Percentiles rank a stretch among this genome's conserved stretches.
Evolutionary conservation across 352 stramenopile genomes (phyloP).

Genomic region (Pythium monospermum): DNA sequence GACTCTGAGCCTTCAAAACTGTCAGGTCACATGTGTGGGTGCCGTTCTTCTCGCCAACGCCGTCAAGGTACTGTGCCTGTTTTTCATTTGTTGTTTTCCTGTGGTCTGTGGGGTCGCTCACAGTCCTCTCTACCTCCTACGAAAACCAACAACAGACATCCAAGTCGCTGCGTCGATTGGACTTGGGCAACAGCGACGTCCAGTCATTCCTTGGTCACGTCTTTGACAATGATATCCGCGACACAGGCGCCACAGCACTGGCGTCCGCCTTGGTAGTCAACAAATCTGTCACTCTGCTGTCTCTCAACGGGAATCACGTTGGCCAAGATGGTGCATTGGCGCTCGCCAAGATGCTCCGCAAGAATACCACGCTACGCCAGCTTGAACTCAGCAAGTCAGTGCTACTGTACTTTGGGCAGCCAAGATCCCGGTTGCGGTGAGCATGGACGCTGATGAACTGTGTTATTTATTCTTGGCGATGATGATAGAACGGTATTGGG

Average conservation of each 20-base stretch:
- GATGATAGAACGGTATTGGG: background rate
- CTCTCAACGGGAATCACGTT: slow-evolving; percentile 33
- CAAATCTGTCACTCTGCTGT: slow-evolving; percentile 20
- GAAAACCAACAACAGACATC: no score
- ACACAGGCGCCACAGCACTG: slow-evolving; percentile 19
- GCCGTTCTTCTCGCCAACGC: slow-evolving; percentile 36
- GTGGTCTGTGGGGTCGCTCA: no score
- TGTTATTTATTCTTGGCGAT: no score
- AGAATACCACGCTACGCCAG: slow-evolving; percentile 24
- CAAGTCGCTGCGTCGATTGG: slow-evolving; percentile 18
- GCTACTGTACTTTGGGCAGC: no score
- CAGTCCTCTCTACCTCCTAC: no score
- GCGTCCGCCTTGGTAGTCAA: slow-evolving; percentile 31
- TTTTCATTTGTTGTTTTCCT: no score
- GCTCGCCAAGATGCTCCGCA: slow-evolving; percentile 29
- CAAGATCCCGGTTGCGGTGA: no score
- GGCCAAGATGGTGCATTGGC: slow-evolving; percentile 14
- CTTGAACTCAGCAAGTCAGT: slow-evolving; percentile 30
- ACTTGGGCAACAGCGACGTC: slow-evolving; percentile 36
- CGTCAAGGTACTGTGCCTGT: slow-evolving; percentile 30
- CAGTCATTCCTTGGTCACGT: slow-evolving; percentile 10
- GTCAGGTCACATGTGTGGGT: slow-evolving; percentile 39
- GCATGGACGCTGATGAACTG: no score
- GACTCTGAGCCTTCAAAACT: slow-evolving; percentile 33
- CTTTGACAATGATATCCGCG: slow-evolving; percentile 35